These are phyloP conservation scores for Blastocystis sp. DNA, from an alignment of 352 stramenopile species.

Conservation along the genomic window DNA sequence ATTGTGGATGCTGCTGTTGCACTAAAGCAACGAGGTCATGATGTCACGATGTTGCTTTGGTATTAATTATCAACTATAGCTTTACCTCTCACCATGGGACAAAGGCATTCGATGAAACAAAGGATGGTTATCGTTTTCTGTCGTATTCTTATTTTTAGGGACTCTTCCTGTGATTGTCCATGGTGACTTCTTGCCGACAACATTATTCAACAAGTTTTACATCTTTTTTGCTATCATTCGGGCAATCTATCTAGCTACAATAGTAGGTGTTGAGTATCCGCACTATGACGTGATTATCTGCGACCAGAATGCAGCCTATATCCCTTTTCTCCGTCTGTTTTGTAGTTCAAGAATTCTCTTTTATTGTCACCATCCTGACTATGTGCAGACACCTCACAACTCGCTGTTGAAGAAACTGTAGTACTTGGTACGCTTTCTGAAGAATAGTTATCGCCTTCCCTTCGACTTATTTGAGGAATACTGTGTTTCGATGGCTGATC, in stretches of 20 bases:
- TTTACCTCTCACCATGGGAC: conserved; percentile 91
- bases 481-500: conserved; percentile 81
- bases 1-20: conserved; percentile 81
- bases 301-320: conserved; percentile 65
- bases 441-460: conserved; percentile 78
- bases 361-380: conserved; percentile 98
- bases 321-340: conserved; percentile 65
- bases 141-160: conserved; percentile 64
- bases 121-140: conserved; percentile 65
- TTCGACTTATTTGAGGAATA: conserved; percentile 86
- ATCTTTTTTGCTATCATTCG: conserved; percentile 84
- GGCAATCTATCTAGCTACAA: conserved; percentile 81
- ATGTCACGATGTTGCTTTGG: conserved; percentile 63
- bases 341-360: conserved; percentile 76
- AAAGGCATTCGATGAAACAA: conserved; percentile 84
- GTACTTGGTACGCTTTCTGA: conserved; percentile 71
- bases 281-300: conserved; percentile 65
- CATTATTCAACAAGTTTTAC: conserved; percentile 77
- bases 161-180: conserved; percentile 74
- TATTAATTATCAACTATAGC: conserved; percentile 66
- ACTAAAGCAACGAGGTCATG: conserved; percentile 73
- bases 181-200: conserved; percentile 84
- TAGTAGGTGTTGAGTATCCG: conserved; percentile 42
- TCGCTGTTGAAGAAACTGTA: conserved; percentile 65
- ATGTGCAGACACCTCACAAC: conserved; percentile 74